Base-by-base conservation (phyloP, 306 rosid genomes). In the Trifolium dubium region DNA sequence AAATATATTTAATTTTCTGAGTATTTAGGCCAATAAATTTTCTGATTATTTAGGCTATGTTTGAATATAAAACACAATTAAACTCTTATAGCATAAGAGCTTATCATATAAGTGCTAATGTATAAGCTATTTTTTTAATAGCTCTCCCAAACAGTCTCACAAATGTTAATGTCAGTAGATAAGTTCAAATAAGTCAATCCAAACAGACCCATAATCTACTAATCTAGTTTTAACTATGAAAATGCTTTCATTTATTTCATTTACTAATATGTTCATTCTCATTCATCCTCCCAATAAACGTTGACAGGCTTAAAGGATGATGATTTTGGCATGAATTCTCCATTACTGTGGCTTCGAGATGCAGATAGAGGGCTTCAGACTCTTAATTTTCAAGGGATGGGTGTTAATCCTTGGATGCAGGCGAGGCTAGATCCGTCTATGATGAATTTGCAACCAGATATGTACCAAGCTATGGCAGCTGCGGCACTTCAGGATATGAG, bases 401-500 rank as follows among this genome's bases (percentile, higher is more conserved):
- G 97, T 79, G 90, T 86, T 70, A 65, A 76, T 53, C 93, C 99
- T 65, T 94, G 97, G 96, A 87, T 94, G 96, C 99, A 89, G 80
- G 96, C 89, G 10, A 80, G 96, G 83, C 79, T 89, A 12, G 96
- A 94, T 72, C 88, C 92, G 19, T 84, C 97, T 31, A 77, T 93
- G 89, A 60, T 88, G 64, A 90, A 93, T 77, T 43, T 92, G 87
- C 99, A 87, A 73, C 72, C 95, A 32, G 99, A 94, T 40, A 72
- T 90, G 86, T 89, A 94, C 80, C 99, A 94, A 69, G 90, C 90
- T 53, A 86, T 94, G 97, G 96, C 96, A 50, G 89, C 99, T 29
- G 90, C 98, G 53, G 98, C 97, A 14, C 90, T 91, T 69, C 98
- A 91, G 82, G 98, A 94, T 76, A 89, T 88, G 90, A 84, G 98